These are phyloP conservation scores for Calonectria naviculata DNA, from an alignment of 2,329 filamentous ascomycete species.

Conservation along the genomic window DNA sequence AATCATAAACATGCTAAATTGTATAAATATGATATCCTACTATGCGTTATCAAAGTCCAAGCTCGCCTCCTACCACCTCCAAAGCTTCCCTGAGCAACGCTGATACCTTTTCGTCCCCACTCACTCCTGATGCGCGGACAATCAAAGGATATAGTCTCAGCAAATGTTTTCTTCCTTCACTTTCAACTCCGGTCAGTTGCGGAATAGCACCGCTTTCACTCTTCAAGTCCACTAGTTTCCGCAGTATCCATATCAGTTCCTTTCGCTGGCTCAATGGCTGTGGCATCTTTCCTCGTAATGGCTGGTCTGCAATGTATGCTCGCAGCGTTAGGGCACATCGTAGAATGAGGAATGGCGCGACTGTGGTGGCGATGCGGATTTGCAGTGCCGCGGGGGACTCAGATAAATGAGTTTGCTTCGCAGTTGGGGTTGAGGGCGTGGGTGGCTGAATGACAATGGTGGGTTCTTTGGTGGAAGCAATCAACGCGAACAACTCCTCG, in stretches of 20 bases:
- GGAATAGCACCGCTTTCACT: slow-evolving; percentile 79
- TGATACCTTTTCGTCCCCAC: slow-evolving; percentile 71
- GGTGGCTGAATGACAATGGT: slow-evolving; percentile 53
- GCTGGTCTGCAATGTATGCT: slow-evolving; percentile 90
- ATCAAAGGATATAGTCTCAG: slow-evolving; percentile 84
- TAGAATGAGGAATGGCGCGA: slow-evolving; percentile 84
- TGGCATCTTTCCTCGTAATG: slow-evolving; percentile 88
- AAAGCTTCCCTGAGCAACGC: slow-evolving; percentile 69
- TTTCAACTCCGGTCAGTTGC: slow-evolving; percentile 59
- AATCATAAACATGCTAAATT: background rate
- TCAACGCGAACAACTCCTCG: slow-evolving; percentile 80
- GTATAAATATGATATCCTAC: background rate
- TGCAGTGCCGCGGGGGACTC: slow-evolving; percentile 49
- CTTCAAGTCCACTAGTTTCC: slow-evolving; percentile 72
- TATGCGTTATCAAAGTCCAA: slow-evolving; percentile 34
- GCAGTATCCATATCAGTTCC: slow-evolving; percentile 80
- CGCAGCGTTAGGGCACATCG: slow-evolving; percentile 85
- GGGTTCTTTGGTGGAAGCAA: slow-evolving; percentile 57
- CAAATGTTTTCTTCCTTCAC: slow-evolving; percentile 77
- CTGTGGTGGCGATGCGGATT: slow-evolving; percentile 76
- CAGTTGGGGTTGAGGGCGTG: slow-evolving; percentile 54
- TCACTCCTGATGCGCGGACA: slow-evolving; percentile 67
- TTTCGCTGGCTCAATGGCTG: slow-evolving; percentile 84
- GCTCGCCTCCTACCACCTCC: slow-evolving; percentile 69
- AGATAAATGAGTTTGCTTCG: slow-evolving; percentile 31